Conservation (phyloP, 192 early-diverging fungal species). For the Gaertneriomyces semiglobifer region DNA sequence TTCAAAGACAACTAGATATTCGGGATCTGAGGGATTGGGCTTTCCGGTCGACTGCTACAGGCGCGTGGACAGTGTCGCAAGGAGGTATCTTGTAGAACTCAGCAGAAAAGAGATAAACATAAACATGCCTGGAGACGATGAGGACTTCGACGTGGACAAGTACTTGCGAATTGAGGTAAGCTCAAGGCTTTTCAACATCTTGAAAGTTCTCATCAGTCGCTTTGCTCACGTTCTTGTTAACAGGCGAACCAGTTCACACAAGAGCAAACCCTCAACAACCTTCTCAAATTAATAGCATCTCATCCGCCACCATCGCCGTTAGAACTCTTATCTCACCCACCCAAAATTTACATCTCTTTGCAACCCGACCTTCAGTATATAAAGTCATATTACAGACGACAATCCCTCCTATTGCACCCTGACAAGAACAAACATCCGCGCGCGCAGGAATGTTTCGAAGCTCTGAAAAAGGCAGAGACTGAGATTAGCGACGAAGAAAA, state of each 20-base stretch:
- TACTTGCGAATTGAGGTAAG: conserved; percentile 42
- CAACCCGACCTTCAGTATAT: conserved; percentile 23
- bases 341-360: conserved; percentile 22
- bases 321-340: conserved; percentile 45
- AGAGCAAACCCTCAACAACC: conserved; percentile 48
- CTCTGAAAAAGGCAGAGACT: conserved; percentile 53
- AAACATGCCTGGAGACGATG: conserved; percentile 13
- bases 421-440: conserved; percentile 56
- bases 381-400: conserved; percentile 42
- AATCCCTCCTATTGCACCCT: conserved; percentile 53
- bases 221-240: not conserved
- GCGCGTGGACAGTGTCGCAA: too few relatives aligned
- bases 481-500: conserved; percentile 48
- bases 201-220: too few relatives aligned
- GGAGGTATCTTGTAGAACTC: too few relatives aligned
- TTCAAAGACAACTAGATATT: too few relatives aligned
- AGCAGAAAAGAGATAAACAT: not conserved
- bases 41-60: too few relatives aligned
- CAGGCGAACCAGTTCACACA: conserved; percentile 44
- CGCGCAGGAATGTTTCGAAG: conserved; percentile 51
- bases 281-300: conserved; percentile 33
- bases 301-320: conserved; percentile 35
- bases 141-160: conserved; percentile 45
- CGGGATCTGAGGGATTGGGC: too few relatives aligned
- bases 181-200: too few relatives aligned